Evolutionary conservation across 2,329 filamentous ascomycete genomes (phyloP), one percentile per base, ranked within the genome.

Genomic region (Epichloe gansuensis): DNA sequence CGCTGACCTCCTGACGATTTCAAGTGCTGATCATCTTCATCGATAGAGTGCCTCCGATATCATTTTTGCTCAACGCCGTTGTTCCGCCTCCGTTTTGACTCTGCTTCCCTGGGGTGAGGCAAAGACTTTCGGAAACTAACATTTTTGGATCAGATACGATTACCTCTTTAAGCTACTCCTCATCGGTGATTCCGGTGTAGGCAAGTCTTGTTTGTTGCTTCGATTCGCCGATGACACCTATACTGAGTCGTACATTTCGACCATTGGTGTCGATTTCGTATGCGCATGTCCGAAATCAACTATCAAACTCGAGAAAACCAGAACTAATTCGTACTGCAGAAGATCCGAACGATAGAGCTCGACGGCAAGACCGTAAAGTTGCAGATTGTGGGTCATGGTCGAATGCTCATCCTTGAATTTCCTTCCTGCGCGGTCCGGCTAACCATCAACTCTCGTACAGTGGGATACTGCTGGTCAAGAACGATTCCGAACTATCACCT

Each of bases 121-220:
- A 6, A 9, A 25, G 12, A 13, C n/a, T 8, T 27, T 13, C 15
- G 36, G 17, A 47, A 46, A 31, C 62, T 66, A 55, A 66, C 61
- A 36, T 50, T 21, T 52, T 51, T 49, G 42, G 51, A 51, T 50
- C 68, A 97, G 93, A 93, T 98, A 98, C 87, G 93, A 98, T 72
- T 98, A 98, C 74, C 89, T 98, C 68, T 98, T 98, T 84, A 98
- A 98, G 84, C 89, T 98, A 61, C 88, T 98, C 74, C 91, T 98
- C 78, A 98, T 98, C 83, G 93, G 93, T 74, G 93, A 98, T 73
- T 98, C 93, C 71, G 93, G 93, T 83, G 93, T 98, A 67, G 93
- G 93, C 85, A 98, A 98, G 85, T 98, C 93, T 68, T 98, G 93
- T 75, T 73, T 98, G 76, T 80, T 98, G 62, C 80, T 98, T 69